Conservation (phyloP, 768 basidiomycete species). For the Baorangia bicolor region DNA sequence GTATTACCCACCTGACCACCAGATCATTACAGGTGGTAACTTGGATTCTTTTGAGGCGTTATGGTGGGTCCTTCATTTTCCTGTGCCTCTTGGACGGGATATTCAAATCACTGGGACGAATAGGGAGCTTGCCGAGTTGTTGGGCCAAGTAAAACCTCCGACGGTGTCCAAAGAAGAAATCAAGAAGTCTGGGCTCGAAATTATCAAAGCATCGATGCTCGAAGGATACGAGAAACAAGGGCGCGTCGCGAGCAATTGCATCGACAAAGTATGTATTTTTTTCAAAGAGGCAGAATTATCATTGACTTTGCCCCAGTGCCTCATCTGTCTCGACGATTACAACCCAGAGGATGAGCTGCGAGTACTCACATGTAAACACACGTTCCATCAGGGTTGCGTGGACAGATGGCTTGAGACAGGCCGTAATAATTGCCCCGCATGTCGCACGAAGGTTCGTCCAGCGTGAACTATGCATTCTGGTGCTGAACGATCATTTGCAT, state of each 20-base stretch:
- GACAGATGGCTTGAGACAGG: slow-evolving; percentile 87
- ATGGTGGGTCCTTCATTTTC: slow-evolving; percentile 46
- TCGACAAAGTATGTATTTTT: slow-evolving; percentile 62
- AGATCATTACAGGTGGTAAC: slow-evolving; percentile 77
- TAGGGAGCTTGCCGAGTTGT: slow-evolving; percentile 79
- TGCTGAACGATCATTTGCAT: neutral
- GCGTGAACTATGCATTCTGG: neutral
- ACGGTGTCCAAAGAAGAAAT: slow-evolving; percentile 85
- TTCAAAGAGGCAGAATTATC: neutral
- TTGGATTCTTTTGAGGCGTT: slow-evolving; percentile 80
- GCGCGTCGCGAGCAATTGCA: slow-evolving; percentile 71
- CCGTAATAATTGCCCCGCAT: slow-evolving; percentile 90
- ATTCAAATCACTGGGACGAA: neutral
- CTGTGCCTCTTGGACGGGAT: neutral
- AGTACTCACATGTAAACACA: slow-evolving; percentile 79
- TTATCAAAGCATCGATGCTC: slow-evolving; percentile 58
- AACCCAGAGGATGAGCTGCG: slow-evolving; percentile 73
- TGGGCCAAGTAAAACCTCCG: slow-evolving; percentile 80
- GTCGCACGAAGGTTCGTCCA: slow-evolving; percentile 65
- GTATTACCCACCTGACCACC: slow-evolving; percentile 91
- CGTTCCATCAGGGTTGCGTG: slow-evolving; percentile 87
- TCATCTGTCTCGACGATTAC: slow-evolving; percentile 90
- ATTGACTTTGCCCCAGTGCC: slow-evolving; percentile 46
- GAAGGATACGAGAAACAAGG: slow-evolving; percentile 56
- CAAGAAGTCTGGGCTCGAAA: slow-evolving; percentile 75